Percentiles rank a stretch among this genome's conserved stretches.
phyloP scores from a whole-genome alignment of 1,284 basidiomycete genomes.

The Ustilago hordei region DNA sequence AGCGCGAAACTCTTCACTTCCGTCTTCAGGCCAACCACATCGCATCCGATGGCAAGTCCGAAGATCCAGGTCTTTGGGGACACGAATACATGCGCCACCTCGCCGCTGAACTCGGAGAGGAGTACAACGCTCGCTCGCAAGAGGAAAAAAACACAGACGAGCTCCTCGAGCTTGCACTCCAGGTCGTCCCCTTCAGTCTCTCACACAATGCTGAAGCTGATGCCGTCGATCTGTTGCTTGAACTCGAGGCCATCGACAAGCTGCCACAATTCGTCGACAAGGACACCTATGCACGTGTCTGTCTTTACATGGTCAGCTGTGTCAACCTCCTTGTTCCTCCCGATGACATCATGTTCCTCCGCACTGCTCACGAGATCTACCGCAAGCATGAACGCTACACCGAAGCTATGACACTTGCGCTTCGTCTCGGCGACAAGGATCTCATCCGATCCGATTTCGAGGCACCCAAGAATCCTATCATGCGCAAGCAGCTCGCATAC shows the following conservation, averaged over 20 bases:
- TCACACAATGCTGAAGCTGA: constrained; percentile 98
- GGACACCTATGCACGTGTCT: constrained; percentile 92
- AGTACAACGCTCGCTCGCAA: constrained; percentile 75
- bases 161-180: constrained; percentile 78
- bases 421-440: constrained; percentile 84
- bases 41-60: constrained; percentile 48
- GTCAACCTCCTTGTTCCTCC: constrained; percentile 92
- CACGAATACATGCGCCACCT: constrained; percentile 99
- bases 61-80: constrained; percentile 93
- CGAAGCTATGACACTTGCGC: constrained; percentile 88
- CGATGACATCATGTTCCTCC: constrained; percentile 90
- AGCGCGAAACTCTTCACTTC: constrained; percentile 84
- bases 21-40: constrained; percentile 60
- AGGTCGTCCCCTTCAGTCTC: constrained; percentile 91
- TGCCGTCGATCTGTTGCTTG: constrained; percentile 94
- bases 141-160: constrained; percentile 55
- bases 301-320: constrained; percentile 95
- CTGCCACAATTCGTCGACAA: constrained; percentile 71
- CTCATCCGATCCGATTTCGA: constrained; percentile 74
- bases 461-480: constrained; percentile 71
- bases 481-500: constrained; percentile 96
- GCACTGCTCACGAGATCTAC: constrained; percentile 90
- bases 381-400: constrained; percentile 88
- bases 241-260: constrained; percentile 87
- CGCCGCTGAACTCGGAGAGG: constrained; percentile 94